phyloP scores from a whole-genome alignment of 805 yeast species.

The Maudiozyma bulderi region DNA sequence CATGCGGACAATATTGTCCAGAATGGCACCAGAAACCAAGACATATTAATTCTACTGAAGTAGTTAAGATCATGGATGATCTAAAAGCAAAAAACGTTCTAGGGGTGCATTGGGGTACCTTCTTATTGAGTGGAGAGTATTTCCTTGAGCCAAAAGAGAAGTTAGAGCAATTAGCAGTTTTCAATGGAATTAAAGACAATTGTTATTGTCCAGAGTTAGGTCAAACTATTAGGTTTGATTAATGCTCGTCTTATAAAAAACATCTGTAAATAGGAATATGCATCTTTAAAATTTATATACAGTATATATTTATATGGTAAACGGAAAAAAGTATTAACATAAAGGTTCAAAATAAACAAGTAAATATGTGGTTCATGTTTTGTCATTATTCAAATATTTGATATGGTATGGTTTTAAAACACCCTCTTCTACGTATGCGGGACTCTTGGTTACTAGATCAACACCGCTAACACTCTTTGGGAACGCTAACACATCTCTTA shows the following conservation, averaged over 20 bases:
- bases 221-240: constrained; percentile 44
- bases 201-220: constrained; percentile 69
- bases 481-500: constrained; percentile 90
- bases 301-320: neutral
- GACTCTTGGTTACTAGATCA: constrained; percentile 83
- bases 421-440: constrained; percentile 48
- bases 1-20: constrained; percentile 94
- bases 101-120: constrained; percentile 97
- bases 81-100: constrained; percentile 52
- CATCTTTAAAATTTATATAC: neutral
- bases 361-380: neutral
- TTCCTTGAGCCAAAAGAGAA: constrained; percentile 70
- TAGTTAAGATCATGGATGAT: constrained; percentile 56
- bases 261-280: neutral
- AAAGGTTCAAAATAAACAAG: too few species aligned
- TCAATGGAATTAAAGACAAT: constrained; percentile 26
- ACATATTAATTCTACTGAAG: constrained; percentile 77
- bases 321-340: too few species aligned
- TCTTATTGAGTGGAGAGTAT: constrained; percentile 78
- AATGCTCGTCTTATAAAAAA: neutral
- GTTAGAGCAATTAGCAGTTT: constrained; percentile 42
- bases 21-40: constrained; percentile 89
- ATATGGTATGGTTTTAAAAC: constrained; percentile 46
- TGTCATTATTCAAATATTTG: neutral
- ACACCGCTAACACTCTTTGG: constrained; percentile 87